These are phyloP conservation scores for Hysterium pulicare DNA, from an alignment of 2,329 filamentous ascomycete genomes.

Conservation along the genomic window DNA sequence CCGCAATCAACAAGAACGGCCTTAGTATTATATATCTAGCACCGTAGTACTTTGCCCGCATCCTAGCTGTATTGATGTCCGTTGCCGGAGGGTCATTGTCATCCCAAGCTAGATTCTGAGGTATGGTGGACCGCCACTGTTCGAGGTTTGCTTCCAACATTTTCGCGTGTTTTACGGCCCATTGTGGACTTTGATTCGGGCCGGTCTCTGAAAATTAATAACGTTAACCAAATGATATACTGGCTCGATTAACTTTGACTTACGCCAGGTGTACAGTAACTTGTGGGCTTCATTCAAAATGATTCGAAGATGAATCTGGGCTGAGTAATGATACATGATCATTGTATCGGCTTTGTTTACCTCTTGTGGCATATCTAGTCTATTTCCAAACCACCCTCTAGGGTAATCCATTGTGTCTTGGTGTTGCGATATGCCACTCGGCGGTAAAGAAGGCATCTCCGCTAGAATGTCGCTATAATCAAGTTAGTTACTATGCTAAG, in stretches of 20 bases:
- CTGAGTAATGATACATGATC: slow-evolving; percentile 56
- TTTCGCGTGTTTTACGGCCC: slow-evolving; percentile 11
- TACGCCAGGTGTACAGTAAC: slow-evolving; percentile 45
- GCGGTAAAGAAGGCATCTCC: slow-evolving; percentile 65
- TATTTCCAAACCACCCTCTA: slow-evolving; percentile 50
- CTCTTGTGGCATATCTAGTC: slow-evolving; percentile 6
- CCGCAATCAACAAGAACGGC: slow-evolving; percentile 64
- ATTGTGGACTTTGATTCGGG: slow-evolving; percentile 13
- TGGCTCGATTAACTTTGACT: no score
- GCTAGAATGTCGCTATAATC: slow-evolving; percentile 80
- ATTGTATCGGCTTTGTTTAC: slow-evolving; percentile 21
- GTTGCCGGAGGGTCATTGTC: slow-evolving; percentile 67
- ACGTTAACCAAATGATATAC: slow-evolving; percentile 36
- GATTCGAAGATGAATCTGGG: slow-evolving; percentile 60
- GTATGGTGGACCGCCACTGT: slow-evolving; percentile 53
- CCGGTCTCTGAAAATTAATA: slow-evolving; percentile 15
- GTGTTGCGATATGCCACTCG: slow-evolving; percentile 57
- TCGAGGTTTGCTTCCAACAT: slow-evolving; percentile 42
- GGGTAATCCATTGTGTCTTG: slow-evolving; percentile 65
- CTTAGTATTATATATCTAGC: slow-evolving; percentile 86
- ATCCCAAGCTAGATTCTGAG: slow-evolving; percentile 55
- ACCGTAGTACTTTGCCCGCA: slow-evolving; percentile 93
- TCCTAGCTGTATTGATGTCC: slow-evolving; percentile 76
- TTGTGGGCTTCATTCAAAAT: slow-evolving; percentile 56
- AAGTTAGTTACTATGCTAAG: no score